Evolutionary conservation across 768 basidiomycete species (phyloP).

Genomic region (Lactarius vividus): DNA sequence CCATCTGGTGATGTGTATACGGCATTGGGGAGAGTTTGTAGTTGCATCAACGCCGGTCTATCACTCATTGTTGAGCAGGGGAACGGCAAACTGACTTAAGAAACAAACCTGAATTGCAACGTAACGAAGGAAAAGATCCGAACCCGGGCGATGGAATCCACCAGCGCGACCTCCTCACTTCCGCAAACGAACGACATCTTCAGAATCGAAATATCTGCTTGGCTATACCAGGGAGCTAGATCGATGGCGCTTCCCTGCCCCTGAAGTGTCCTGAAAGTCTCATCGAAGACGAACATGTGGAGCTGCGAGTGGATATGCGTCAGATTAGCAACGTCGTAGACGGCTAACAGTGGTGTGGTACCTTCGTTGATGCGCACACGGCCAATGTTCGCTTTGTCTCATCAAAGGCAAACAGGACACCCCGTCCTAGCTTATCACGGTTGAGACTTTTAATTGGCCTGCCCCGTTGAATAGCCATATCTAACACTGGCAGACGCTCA

Average conservation of each 20-base stretch:
- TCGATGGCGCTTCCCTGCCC: conserved; percentile 42
- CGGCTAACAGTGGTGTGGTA: conserved; percentile 15
- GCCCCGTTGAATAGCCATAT: background rate
- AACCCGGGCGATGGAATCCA: conserved; percentile 44
- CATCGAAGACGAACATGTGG: conserved; percentile 49
- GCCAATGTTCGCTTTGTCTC: conserved; percentile 50
- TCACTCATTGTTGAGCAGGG: background rate
- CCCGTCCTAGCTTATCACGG: conserved; percentile 46
- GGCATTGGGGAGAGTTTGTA: conserved; percentile 36
- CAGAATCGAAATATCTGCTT: conserved; percentile 30
- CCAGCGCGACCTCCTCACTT: conserved; percentile 50
- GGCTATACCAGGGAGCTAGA: conserved; percentile 45
- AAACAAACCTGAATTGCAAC: conserved; percentile 50
- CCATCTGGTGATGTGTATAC: conserved; percentile 53
- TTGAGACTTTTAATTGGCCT: conserved; percentile 33
- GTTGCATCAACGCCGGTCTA: conserved; percentile 46
- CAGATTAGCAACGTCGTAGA: background rate
- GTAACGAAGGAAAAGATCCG: conserved; percentile 54
- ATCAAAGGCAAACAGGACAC: conserved; percentile 49
- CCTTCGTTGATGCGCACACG: conserved; percentile 45
- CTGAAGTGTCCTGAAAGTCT: conserved; percentile 41
- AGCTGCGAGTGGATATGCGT: conserved; percentile 34
- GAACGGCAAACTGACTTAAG: no score
- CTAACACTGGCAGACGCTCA: conserved; percentile 3
- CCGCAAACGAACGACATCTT: conserved; percentile 46